These are phyloP conservation scores for Coniosporium apollinis DNA, from an alignment of 495 filamentous ascomycete species.

Conservation along the genomic window DNA sequence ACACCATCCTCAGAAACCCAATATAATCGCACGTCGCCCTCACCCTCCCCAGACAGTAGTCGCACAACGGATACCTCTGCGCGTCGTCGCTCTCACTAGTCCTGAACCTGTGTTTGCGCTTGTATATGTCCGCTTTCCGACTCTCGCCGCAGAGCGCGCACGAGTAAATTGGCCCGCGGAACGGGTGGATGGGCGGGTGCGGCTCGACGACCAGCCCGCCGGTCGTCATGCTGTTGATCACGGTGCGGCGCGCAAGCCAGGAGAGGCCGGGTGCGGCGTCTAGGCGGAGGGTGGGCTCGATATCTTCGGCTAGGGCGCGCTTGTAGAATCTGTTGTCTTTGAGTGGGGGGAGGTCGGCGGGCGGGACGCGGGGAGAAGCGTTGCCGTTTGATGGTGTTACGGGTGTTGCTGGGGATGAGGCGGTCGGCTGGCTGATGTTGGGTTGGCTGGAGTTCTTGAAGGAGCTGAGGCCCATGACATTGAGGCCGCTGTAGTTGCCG, in stretches of 20 bases:
- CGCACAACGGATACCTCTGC: conserved; percentile 77
- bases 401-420: conserved; percentile 12
- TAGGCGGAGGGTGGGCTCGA: conserved; percentile 82
- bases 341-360: conserved; percentile 31
- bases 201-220: conserved; percentile 86
- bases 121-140: conserved; percentile 47
- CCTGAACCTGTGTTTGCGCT: conserved; percentile 75
- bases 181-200: conserved; percentile 37
- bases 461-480: conserved; percentile 38
- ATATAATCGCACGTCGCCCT: conserved; percentile 83
- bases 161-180: conserved; percentile 38
- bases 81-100: conserved; percentile 71
- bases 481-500: conserved; percentile 48
- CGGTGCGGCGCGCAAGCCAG: conserved; percentile 75
- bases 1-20: conserved; percentile 72
- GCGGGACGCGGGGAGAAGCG: conserved; percentile 11
- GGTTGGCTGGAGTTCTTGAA: conserved; percentile 20
- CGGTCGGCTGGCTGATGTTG: conserved; percentile 18
- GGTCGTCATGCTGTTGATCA: conserved; percentile 64
- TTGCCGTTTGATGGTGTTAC: conserved; percentile 5
- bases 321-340: conserved; percentile 94
- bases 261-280: conserved; percentile 82
- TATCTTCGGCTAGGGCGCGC: conserved; percentile 67
- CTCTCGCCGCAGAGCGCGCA: conserved; percentile 84
- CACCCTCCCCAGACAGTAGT: conserved; percentile 69